Conservation (phyloP, 768 basidiomycete genomes). For the Mycena metata region DNA sequence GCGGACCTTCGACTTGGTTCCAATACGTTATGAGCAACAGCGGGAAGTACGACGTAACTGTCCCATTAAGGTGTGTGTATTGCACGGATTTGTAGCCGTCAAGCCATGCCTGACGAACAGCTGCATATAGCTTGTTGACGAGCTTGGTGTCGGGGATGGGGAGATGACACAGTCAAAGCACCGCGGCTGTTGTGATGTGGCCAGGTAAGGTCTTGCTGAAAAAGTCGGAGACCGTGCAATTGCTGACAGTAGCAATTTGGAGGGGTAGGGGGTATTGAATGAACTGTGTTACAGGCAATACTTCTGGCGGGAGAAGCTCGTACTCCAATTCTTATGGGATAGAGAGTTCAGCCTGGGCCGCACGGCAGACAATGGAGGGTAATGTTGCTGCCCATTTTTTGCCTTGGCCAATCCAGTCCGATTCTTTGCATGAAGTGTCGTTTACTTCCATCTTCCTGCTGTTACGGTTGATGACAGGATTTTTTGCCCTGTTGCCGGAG, state of each 20-base stretch:
- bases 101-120: slow-evolving; percentile 9
- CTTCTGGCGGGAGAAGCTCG: neutral
- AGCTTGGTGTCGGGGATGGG: slow-evolving; percentile 8
- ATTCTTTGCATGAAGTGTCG: neutral
- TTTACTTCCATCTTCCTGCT: no score
- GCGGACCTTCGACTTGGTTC: slow-evolving; percentile 5
- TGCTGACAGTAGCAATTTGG: no score
- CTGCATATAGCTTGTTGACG: neutral
- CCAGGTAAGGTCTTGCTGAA: no score
- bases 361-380: neutral
- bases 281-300: slow-evolving; percentile 1
- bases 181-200: neutral
- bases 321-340: neutral
- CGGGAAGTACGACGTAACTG: slow-evolving; percentile 12
- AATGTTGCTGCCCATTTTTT: no score
- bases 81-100: slow-evolving; percentile 8
- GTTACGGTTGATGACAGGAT: no score
- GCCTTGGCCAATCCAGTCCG: slow-evolving; percentile 2
- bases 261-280: neutral
- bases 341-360: neutral
- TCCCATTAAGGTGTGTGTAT: no score
- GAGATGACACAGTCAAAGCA: slow-evolving; percentile 5
- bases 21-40: slow-evolving; percentile 26
- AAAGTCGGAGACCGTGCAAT: no score
- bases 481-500: no score